Conservation (phyloP, 139 green algal species). For the Coccomyxa sp. region DNA sequence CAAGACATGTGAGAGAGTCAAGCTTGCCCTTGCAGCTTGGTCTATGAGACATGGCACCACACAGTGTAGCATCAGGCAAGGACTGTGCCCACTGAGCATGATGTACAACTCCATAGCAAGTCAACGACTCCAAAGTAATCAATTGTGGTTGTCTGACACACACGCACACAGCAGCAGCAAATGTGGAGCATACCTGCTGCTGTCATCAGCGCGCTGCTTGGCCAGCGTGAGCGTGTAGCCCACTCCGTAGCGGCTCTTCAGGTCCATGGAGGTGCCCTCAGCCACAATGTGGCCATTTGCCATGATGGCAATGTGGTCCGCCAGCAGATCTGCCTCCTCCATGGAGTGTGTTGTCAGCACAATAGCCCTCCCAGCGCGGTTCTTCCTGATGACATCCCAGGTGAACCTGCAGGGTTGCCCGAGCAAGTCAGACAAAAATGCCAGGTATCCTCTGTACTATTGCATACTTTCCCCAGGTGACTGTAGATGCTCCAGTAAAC, state of each 20-base stretch:
- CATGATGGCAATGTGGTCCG: conserved; percentile 76
- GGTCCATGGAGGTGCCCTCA: conserved; percentile 60
- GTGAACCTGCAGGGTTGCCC: conserved; percentile 33
- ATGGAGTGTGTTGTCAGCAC: conserved; percentile 94
- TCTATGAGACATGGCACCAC: no score
- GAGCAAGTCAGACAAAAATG: neutral
- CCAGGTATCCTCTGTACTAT: no score
- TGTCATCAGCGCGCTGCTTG: neutral
- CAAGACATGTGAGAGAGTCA: no score
- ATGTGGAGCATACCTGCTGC: neutral
- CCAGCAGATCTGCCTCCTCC: conserved; percentile 80
- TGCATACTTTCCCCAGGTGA: no score
- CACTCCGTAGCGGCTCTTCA: conserved; percentile 65
- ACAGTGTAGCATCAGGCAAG: no score
- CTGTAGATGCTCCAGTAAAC: no score
- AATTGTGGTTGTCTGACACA: no score
- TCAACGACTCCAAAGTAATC: no score
- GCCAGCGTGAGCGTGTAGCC: conserved; percentile 75
- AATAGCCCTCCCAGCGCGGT: conserved; percentile 50
- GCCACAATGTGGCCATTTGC: conserved; percentile 61
- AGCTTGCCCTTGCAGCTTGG: no score
- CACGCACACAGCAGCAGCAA: no score
- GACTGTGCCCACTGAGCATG: no score
- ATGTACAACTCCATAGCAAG: no score
- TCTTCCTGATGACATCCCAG: conserved; percentile 73